These are phyloP conservation scores for Candolleomyces aberdarensis DNA, from an alignment of 768 basidiomycete species.

Conservation along the genomic window DNA sequence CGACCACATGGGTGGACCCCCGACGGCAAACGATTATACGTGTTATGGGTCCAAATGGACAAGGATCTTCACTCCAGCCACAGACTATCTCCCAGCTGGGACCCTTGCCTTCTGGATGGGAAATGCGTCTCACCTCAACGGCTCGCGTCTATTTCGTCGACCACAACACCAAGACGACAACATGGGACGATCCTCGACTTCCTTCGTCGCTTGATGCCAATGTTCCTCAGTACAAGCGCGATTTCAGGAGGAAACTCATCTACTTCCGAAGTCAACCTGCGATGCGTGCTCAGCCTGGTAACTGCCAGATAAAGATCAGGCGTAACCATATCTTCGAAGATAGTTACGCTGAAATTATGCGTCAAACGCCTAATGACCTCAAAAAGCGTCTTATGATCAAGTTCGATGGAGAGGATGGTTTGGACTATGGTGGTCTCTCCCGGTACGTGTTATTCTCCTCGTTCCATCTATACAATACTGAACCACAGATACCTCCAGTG, in stretches of 20 bases:
- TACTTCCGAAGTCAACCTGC: constrained; percentile 99
- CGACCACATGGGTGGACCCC: constrained; percentile 99
- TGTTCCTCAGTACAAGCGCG: constrained; percentile 99
- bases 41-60: constrained; percentile 92
- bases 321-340: constrained; percentile 99
- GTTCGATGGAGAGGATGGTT: constrained; percentile 97
- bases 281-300: constrained; percentile 96
- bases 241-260: constrained; percentile 98
- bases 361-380: constrained; percentile 95
- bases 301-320: constrained; percentile 98
- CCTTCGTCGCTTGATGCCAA: constrained; percentile 95
- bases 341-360: constrained; percentile 99
- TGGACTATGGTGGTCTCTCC: constrained; percentile 97
- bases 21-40: constrained; percentile 95
- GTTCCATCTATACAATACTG: not conserved
- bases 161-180: constrained; percentile 99
- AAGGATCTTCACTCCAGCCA: constrained; percentile 83
- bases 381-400: constrained; percentile 99
- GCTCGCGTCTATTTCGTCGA: constrained; percentile 99
- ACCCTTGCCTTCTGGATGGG: constrained; percentile 97
- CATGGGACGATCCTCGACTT: constrained; percentile 97
- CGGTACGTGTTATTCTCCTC: constrained; percentile 50
- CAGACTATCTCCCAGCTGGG: constrained; percentile 97
- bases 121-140: constrained; percentile 98
- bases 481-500: constrained; percentile 45